These are phyloP conservation scores for Penicillium cataractarum DNA, from an alignment of 495 filamentous ascomycete genomes.

Conservation along the genomic window DNA sequence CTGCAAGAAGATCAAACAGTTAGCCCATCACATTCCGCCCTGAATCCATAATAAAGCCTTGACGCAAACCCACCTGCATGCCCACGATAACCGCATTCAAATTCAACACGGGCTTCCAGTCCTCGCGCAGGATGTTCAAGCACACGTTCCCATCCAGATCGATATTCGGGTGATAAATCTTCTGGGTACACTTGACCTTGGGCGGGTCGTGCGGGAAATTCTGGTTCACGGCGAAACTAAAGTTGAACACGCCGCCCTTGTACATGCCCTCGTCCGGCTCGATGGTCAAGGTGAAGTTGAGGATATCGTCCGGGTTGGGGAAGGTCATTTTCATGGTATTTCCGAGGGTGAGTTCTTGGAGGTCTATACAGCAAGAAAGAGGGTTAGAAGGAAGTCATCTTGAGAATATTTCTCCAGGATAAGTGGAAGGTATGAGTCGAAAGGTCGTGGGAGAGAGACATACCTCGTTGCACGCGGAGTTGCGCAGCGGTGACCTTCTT, in stretches of 20 bases:
- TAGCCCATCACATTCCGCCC: neutral
- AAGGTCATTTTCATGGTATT: constrained; percentile 92
- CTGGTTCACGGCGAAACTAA: constrained; percentile 88
- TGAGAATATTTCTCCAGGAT: neutral
- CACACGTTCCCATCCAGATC: constrained; percentile 98
- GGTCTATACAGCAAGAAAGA: constrained; percentile 58
- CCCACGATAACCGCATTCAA: constrained; percentile 96
- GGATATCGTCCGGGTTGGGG: constrained; percentile 92
- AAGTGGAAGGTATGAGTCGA: neutral
- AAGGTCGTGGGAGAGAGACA: neutral
- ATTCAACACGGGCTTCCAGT: constrained; percentile 98
- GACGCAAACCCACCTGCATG: constrained; percentile 64
- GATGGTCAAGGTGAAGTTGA: constrained; percentile 93
- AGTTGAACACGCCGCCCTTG: constrained; percentile 84
- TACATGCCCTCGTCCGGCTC: constrained; percentile 99
- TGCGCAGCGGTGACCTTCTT: constrained; percentile 98
- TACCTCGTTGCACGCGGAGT: constrained; percentile 94
- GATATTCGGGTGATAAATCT: constrained; percentile 99
- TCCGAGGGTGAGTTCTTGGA: constrained; percentile 87
- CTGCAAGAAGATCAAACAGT: constrained; percentile 42
- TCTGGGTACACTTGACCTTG: constrained; percentile 96
- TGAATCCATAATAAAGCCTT: no score
- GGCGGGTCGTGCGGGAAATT: constrained; percentile 98
- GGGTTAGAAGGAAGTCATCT: neutral
- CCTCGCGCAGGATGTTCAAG: constrained; percentile 93